phyloP scores from a whole-genome alignment of 805 yeast species.

The Brettanomyces bruxellensis region DNA sequence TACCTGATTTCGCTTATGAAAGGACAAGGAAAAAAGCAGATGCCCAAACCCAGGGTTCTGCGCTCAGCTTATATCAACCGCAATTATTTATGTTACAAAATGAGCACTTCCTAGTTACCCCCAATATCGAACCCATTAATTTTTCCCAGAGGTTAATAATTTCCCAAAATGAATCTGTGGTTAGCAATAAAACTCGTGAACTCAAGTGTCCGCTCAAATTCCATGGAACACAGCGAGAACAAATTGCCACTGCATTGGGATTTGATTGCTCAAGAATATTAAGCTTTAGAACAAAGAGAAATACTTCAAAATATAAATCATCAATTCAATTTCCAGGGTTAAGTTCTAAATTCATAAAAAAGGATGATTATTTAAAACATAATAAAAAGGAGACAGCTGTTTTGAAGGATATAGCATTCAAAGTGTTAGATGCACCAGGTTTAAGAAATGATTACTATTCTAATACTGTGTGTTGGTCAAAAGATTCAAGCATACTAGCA shows the following conservation, averaged over 20 bases:
- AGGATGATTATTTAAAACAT: background rate
- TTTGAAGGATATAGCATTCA: conserved; percentile 30
- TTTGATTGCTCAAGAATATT: conserved; percentile 34
- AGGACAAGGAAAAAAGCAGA: no score
- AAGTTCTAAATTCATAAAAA: background rate
- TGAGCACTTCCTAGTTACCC: conserved; percentile 9
- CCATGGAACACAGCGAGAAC: conserved; percentile 18
- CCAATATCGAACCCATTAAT: background rate
- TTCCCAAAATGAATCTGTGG: no score
- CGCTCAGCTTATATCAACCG: background rate
- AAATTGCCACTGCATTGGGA: conserved; percentile 44
- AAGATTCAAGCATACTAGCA: conserved; percentile 37
- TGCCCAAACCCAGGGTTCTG: no score
- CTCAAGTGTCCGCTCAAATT: no score
- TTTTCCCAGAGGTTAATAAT: no score
- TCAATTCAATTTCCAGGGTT: no score
- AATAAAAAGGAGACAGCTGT: background rate
- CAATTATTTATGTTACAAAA: background rate
- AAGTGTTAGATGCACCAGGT: conserved; percentile 60
- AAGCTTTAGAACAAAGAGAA: conserved; percentile 17
- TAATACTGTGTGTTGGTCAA: conserved; percentile 68
- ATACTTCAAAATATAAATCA: no score
- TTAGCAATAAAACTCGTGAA: no score
- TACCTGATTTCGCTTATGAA: no score
- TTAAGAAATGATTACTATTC: conserved; percentile 71